Base-by-base conservation (phyloP, 768 basidiomycete genomes). In the Mycena vitilis region DNA sequence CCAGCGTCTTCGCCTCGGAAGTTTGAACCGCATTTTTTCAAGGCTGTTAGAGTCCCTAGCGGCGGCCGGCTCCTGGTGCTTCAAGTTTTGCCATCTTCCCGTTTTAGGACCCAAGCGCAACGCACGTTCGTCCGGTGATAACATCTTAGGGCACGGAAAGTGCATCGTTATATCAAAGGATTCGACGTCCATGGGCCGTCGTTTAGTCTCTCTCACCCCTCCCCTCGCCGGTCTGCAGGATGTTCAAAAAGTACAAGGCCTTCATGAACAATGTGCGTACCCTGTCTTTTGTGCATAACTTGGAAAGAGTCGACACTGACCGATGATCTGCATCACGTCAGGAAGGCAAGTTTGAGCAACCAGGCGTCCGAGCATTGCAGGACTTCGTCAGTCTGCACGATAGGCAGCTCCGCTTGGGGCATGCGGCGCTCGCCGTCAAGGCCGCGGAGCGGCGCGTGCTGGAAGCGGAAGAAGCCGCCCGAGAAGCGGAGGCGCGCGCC, bases 181-280 rank as follows among this genome's bases (percentile, higher is more conserved):
- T 53, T 30, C 30, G 15, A 34, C 44, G 48, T 30, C 30, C n/a
- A n/a, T n/a, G n/a, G n/a, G n/a, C n/a, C n/a, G n/a, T n/a, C 49
- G 22, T 30, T 4, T 45, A 8, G 34, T 23, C 38, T 56, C 38
- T 34, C 38, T 56, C 22, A 4, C n/a, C 47, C 34, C 23, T 42
- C 54, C 44, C 68, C 4, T 25, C 16, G 42, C 30, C 30, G 30
- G 30, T 52, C 56, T 22, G 38, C 58, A 64, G 23, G 30, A 71
- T 71, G 70, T 53, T 71, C 18, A 71, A 71, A 42, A 67, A 67
- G 25, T 71, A 71, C 62, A 67, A 64, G 53, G 62, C 61, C 15
- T 71, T 71, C 34, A 42, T 71, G 65, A 66, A 64, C 23, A 71
- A 71, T 67, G 70, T 71, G 16, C 8, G 59, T 15, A 15, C n/a